phyloP scores from a whole-genome alignment of 306 rosid species.

The Rubus idaeus region DNA sequence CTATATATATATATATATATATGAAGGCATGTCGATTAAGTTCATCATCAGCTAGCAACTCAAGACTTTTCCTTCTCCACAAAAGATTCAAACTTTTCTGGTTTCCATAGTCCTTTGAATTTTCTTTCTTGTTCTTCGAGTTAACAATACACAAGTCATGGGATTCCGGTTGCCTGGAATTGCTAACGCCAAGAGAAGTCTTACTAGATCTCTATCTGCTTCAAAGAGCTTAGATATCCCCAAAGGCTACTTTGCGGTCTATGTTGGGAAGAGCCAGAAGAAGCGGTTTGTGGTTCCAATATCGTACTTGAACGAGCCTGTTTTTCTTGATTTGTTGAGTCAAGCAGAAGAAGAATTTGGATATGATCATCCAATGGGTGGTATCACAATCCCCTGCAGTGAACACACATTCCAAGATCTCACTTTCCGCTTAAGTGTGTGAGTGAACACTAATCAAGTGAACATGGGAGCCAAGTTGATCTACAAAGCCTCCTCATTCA shows the following conservation, averaged over 20 bases:
- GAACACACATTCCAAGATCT: constrained; percentile 37
- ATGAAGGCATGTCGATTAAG: not conserved
- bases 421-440: constrained; percentile 19
- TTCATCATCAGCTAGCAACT: not conserved
- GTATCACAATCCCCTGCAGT: constrained; percentile 49
- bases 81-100: not conserved
- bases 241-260: constrained; percentile 48
- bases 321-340: constrained; percentile 37
- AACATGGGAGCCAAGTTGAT: not conserved
- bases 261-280: constrained; percentile 47
- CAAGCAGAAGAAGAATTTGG: constrained; percentile 52
- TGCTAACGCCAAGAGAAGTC: constrained; percentile 3
- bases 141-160: not conserved
- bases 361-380: constrained; percentile 50
- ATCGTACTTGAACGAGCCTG: constrained; percentile 39
- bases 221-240: constrained; percentile 28
- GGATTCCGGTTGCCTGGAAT: not conserved
- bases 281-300: constrained; percentile 38
- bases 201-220: not conserved
- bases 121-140: not conserved
- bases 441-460: not conserved
- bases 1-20: not conserved
- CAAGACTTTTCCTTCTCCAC: not conserved
- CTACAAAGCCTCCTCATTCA: not conserved
- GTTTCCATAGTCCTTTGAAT: not conserved